Base-by-base conservation (phyloP, 2,329 filamentous ascomycete genomes). In the Cytospora piceicola region DNA sequence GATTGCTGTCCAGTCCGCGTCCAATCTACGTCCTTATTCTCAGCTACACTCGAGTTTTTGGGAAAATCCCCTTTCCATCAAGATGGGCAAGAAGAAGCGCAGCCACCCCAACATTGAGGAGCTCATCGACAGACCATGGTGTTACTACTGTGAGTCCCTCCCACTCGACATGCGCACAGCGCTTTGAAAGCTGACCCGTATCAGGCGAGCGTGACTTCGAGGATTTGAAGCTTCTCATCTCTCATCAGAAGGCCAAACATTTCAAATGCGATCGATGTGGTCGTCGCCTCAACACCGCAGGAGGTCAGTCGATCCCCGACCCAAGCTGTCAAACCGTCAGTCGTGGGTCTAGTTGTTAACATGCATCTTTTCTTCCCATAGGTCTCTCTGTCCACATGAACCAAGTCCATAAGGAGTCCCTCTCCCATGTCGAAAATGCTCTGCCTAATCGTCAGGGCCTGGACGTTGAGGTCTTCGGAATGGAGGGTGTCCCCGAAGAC, bases 171-270 rank as follows among this genome's bases (percentile, higher is more conserved):
- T 17, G 22, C 51, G 24, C 34, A 51, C 52, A 36, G 15, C 3
- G 17, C 12, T 27, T 30, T 57, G 56, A 30, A 27, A 62, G 55
- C 68, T 75, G 65, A 73, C 76, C 73, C 51, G 30, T 4, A 2
- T 6, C 27, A 89, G 87, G 87, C 79, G 95, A 99, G 80, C 91
- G 94, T 81, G 94, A 98, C 80, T 99, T 98, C 76, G 94, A 98
- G 77, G 95, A 99, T 77, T 79, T 97, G 56, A 97, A 97, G 82
- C 93, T 98, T 72, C 88, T 99, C 70, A 96, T 97, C 72, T 94
- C 92, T 65, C 95, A 99, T 78, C 95, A 98, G 75, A 98, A 97
- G 77, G 94, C 94, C n/a, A 98, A 98, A 80, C 95, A 99, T 78
- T 98, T 97, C 84, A 97, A 97, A 79, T 99, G 95, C 80, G 92